Evolutionary conservation across 2,329 filamentous ascomycete genomes (phyloP).

Genomic region (Rhytidhysteron rufulum): DNA sequence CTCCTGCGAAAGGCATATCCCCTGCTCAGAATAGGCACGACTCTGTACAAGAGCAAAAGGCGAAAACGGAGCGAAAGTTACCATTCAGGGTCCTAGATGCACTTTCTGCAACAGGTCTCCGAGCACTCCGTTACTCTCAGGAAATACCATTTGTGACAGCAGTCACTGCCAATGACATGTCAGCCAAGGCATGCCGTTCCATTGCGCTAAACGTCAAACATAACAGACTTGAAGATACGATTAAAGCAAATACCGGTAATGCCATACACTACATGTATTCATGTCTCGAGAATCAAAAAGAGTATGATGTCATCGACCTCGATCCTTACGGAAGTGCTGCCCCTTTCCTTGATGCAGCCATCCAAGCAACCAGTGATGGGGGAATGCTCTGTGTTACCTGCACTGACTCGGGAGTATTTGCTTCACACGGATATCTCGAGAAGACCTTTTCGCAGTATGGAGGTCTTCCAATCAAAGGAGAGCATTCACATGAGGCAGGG

Average conservation of each 20-base stretch:
- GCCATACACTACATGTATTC: conserved; percentile 90
- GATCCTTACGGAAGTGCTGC: conserved; percentile 94
- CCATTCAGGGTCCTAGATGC: conserved; percentile 75
- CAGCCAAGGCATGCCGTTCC: conserved; percentile 68
- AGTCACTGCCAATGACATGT: conserved; percentile 87
- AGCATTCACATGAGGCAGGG: conserved; percentile 83
- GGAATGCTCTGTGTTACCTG: conserved; percentile 93
- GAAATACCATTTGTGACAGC: conserved; percentile 82
- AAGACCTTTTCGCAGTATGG: conserved; percentile 95
- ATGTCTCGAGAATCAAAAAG: conserved; percentile 53
- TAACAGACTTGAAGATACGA: conserved; percentile 69
- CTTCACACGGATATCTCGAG: conserved; percentile 88
- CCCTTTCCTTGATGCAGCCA: conserved; percentile 84
- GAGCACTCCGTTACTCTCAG: conserved; percentile 85
- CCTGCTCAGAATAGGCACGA: background rate
- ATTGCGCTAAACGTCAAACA: conserved; percentile 83
- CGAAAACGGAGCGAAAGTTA: background rate
- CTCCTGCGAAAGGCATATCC: background rate
- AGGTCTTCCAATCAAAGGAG: conserved; percentile 78
- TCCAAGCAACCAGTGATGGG: conserved; percentile 83
- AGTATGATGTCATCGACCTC: conserved; percentile 90
- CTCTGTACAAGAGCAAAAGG: background rate
- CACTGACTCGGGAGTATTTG: conserved; percentile 93
- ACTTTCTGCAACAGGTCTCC: conserved; percentile 86
- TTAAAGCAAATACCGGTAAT: conserved; percentile 73